These are phyloP conservation scores for Talaromyces funiculosus DNA, from an alignment of 2,329 filamentous ascomycete species.

Conservation along the genomic window DNA sequence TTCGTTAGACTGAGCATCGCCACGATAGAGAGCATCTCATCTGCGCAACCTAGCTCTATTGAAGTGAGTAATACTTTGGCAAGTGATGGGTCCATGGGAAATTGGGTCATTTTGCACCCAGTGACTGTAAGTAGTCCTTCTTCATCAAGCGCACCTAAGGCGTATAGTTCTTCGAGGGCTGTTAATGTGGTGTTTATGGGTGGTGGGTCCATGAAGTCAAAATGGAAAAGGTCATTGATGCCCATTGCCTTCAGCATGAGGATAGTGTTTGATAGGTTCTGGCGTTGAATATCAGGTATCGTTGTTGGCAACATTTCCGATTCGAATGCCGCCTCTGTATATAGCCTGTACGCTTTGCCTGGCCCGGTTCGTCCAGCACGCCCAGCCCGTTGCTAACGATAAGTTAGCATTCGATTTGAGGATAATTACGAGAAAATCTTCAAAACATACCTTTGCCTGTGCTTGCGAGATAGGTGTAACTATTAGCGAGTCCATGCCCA, in stretches of 20 bases:
- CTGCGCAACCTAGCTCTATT: slow-evolving; percentile 80
- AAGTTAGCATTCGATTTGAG: too few species aligned
- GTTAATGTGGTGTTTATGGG: slow-evolving; percentile 92
- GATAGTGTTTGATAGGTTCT: slow-evolving; percentile 88
- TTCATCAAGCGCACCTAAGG: too few species aligned
- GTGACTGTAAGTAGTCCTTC: slow-evolving; percentile 88
- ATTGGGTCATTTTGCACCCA: slow-evolving; percentile 96
- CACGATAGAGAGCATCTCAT: slow-evolving; percentile 91
- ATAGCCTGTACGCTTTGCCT: slow-evolving; percentile 91
- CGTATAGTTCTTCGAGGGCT: too few species aligned
- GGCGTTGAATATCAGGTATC: slow-evolving; percentile 92
- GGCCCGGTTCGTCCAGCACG: slow-evolving; percentile 88
- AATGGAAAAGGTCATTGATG: slow-evolving; percentile 93
- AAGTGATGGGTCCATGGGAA: slow-evolving; percentile 77
- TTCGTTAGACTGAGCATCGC: slow-evolving; percentile 82
- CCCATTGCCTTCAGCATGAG: slow-evolving; percentile 99
- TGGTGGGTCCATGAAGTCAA: slow-evolving; percentile 98
- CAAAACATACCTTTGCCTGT: slow-evolving; percentile 92
- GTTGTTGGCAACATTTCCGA: slow-evolving; percentile 95
- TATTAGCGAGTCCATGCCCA: slow-evolving; percentile 94
- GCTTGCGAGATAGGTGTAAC: slow-evolving; percentile 96
- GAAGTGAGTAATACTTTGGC: slow-evolving; percentile 86
- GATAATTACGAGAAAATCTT: too few species aligned
- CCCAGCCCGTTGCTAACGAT: too few species aligned
- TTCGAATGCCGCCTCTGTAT: slow-evolving; percentile 92